Conservation (phyloP, 1,284 basidiomycete genomes). For the Takashimella koratensis region DNA sequence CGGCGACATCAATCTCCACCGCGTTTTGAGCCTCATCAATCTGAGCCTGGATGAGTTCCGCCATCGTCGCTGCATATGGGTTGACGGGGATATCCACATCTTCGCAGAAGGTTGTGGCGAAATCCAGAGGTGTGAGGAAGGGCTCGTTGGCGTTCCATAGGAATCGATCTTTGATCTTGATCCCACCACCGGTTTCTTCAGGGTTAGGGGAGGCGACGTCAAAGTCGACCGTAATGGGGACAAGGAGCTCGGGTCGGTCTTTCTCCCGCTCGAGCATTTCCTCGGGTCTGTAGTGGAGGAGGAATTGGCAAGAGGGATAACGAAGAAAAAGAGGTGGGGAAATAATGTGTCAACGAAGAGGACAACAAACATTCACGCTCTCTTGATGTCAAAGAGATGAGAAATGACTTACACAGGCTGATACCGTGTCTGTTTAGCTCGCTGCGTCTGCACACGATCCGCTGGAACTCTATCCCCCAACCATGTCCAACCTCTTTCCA, state of each 20-base stretch:
- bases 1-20: constrained; percentile 59
- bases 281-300: constrained; percentile 62
- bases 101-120: constrained; percentile 78
- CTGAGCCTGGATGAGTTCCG: constrained; percentile 82
- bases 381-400: too few relatives aligned
- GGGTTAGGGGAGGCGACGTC: constrained; percentile 63
- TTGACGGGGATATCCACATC: constrained; percentile 74
- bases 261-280: constrained; percentile 66
- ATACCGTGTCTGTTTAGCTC: constrained; percentile 61
- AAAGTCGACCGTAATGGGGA: constrained; percentile 91
- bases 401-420: constrained; percentile 60
- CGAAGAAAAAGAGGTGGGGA: background rate
- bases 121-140: constrained; percentile 74
- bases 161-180: constrained; percentile 89
- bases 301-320: too few relatives aligned
- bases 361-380: too few relatives aligned
- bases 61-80: constrained; percentile 71
- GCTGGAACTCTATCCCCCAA: constrained; percentile 80
- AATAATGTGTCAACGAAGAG: too few relatives aligned
- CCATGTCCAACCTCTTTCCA: constrained; percentile 72
- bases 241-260: constrained; percentile 62
- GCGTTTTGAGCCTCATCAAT: constrained; percentile 81
- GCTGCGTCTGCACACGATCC: constrained; percentile 65
- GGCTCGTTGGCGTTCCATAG: constrained; percentile 84
- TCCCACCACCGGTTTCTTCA: constrained; percentile 50